Conservation (phyloP, 495 filamentous ascomycete genomes). For the Pseudomonodictys pantanalensis region DNA sequence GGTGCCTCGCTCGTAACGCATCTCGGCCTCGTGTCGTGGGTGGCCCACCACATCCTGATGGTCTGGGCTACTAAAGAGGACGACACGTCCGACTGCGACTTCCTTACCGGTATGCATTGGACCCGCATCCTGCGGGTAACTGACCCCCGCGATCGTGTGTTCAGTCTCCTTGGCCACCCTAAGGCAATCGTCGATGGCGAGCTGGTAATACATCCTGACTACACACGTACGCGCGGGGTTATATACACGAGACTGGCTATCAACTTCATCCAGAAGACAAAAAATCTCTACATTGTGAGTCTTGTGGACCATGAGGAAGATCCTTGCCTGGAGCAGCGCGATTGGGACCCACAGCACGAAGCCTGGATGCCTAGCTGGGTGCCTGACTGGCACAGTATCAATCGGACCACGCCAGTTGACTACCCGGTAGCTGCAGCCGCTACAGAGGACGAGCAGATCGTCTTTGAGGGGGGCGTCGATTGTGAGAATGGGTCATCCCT, state of each 20-base stretch:
- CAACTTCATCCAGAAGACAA: constrained; percentile 1
- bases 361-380: constrained; percentile 3
- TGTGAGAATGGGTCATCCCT: background rate
- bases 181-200: background rate
- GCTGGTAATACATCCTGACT: background rate
- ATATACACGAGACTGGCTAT: background rate
- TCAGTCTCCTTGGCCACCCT: background rate
- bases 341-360: background rate
- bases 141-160: background rate
- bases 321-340: background rate
- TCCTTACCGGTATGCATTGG: constrained; percentile 1
- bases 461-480: background rate
- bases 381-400: background rate
- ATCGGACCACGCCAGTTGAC: background rate
- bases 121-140: constrained; percentile 1
- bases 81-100: background rate
- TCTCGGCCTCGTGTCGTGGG: background rate
- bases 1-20: constrained; percentile 2
- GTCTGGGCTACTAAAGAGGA: background rate
- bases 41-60: background rate
- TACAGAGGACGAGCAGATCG: background rate
- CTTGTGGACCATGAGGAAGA: background rate
- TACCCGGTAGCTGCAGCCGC: background rate
- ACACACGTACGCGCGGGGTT: background rate
- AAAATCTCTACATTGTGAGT: background rate